Evolutionary conservation across 176 grass and related monocot genomes (phyloP), one percentile per base, ranked within the genome.

Genomic region (Triticum aestivum): DNA sequence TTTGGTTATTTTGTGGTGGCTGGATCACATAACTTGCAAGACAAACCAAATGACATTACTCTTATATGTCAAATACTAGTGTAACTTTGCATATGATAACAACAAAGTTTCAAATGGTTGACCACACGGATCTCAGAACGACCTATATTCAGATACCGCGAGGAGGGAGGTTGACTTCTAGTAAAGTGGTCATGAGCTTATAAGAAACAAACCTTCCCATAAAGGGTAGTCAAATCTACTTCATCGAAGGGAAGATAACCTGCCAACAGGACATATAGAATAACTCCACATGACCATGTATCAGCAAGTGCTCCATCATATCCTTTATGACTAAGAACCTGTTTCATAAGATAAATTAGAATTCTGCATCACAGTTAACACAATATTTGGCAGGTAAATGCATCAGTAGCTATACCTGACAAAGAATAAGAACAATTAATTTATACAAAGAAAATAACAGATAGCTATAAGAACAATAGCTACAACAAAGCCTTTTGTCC

Each of bases 211-310:
- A 98, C 96, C 93, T 98, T 98, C 61, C 82, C 85, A 87, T 98
- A 98, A 74, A 98, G 96, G 52, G 96, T 94, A 87, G 93, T 92
- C 90, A 98, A 92, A 91, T 98, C 93, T 81, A 90, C 86, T 87
- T 98, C 96, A 85, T 98, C 96, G 51, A 98, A 98, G 86, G 96
- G 96, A 95, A 98, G 96, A 90, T 92, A 98, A 80, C 96, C 96
- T 29, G 96, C 93, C 89, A 96, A 86, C 61, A 98, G 73, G 80
- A 98, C 96, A 90, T 96, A 98, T 44, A 98, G 73, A 86, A 98
- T 96, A 70, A 98, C 90, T 79, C 96, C 96, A 92, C 96, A 98
- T 49, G 96, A 98, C 96, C 96, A 98, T 66, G 88, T 92, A 92
- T 98, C 96, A 84, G 96, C 96, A 92, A 98, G 78, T 14, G 96